Evolutionary conservation across 441 rosid genomes (phyloP).

Genomic region (Viola pubescens): DNA sequence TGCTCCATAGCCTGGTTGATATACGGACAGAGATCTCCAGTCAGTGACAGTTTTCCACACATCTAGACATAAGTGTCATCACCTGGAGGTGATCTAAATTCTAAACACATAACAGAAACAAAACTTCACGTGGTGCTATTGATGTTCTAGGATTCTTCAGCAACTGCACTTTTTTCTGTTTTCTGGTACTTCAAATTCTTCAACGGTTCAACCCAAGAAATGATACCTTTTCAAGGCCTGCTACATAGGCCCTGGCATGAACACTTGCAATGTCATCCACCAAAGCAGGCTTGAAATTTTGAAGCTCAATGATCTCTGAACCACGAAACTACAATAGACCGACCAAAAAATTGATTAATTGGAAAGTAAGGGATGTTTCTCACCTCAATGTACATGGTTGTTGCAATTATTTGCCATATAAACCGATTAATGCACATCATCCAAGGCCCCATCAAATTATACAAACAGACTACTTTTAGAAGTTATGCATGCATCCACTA

Average conservation of each 20-base stretch:
- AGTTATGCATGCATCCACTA: no score
- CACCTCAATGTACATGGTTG: no score
- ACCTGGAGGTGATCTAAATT: neutral
- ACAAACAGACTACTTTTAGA: no score
- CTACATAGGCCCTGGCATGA: conserved; percentile 70
- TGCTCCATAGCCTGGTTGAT: conserved; percentile 49
- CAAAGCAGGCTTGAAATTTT: conserved; percentile 63
- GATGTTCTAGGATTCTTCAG: neutral
- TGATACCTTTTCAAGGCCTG: conserved; percentile 84
- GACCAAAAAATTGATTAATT: no score
- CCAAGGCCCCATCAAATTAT: no score
- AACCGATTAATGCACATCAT: no score
- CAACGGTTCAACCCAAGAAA: neutral
- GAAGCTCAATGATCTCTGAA: conserved; percentile 60
- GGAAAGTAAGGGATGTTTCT: no score
- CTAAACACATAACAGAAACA: no score
- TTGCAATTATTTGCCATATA: no score
- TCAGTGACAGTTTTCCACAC: no score
- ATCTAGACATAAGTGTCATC: neutral
- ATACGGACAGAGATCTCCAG: neutral
- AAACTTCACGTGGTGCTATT: no score
- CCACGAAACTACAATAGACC: conserved; percentile 55
- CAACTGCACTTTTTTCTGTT: neutral
- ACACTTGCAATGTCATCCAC: conserved; percentile 69
- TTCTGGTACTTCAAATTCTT: neutral